Percentiles rank a stretch among this genome's conserved stretches.
Conservation (phyloP, 177 flowering plant genomes). For the Telopea speciosissima region DNA sequence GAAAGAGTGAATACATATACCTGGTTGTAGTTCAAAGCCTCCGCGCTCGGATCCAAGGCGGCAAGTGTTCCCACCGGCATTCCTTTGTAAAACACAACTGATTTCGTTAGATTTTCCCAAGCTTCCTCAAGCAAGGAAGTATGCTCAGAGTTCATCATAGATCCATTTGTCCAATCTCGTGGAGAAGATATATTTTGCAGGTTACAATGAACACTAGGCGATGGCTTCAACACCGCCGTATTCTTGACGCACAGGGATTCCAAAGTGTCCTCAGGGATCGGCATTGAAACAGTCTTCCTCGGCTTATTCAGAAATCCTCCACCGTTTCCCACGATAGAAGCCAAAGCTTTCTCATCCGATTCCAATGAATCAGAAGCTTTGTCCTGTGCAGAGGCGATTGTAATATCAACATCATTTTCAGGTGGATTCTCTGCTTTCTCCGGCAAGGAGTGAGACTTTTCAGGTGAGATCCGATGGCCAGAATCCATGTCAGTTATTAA, state of each 20-base stretch:
- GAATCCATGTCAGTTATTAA: background rate
- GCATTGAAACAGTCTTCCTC: constrained; percentile 9
- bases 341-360: background rate
- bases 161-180: background rate
- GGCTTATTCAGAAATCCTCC: background rate
- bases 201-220: constrained; percentile 23
- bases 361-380: background rate
- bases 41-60: constrained; percentile 31
- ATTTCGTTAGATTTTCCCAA: constrained; percentile 31
- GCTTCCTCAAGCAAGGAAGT: constrained; percentile 32
- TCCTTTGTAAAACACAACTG: constrained; percentile 25
- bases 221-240: constrained; percentile 14
- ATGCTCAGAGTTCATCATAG: constrained; percentile 10
- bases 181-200: constrained; percentile 10
- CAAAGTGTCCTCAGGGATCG: background rate
- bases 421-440: background rate
- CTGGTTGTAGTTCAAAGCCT: constrained; percentile 41
- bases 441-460: background rate
- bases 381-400: background rate
- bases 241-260: background rate
- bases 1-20: constrained; percentile 8
- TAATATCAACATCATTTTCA: no score
- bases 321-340: background rate
- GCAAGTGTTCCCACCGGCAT: constrained; percentile 42
- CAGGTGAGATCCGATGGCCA: background rate